These are phyloP conservation scores for Tothia fuscella DNA, from an alignment of 2,329 filamentous ascomycete species.

Conservation along the genomic window DNA sequence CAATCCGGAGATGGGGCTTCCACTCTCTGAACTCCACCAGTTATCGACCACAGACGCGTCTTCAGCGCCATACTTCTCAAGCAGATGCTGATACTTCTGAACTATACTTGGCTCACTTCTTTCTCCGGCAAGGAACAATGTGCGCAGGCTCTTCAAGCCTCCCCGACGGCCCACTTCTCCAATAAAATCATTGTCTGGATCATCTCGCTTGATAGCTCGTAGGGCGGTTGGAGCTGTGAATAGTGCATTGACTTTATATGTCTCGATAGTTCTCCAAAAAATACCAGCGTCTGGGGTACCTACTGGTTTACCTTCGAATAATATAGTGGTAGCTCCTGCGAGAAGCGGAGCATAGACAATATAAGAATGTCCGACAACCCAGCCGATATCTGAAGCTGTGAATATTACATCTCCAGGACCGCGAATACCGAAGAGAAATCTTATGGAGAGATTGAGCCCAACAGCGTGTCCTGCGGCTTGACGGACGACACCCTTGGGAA, in stretches of 20 bases:
- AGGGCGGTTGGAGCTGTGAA: conserved; percentile 84
- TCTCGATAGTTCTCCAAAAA: conserved; percentile 77
- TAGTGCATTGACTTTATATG: conserved; percentile 72
- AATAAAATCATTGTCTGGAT: conserved; percentile 60
- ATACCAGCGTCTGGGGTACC: conserved; percentile 78
- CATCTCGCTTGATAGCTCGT: conserved; percentile 75
- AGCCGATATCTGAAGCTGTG: conserved; percentile 78
- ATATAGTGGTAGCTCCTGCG: conserved; percentile 69
- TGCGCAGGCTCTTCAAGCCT: conserved; percentile 59
- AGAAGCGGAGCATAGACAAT: conserved; percentile 84
- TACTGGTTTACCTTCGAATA: conserved; percentile 90
- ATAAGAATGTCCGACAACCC: conserved; percentile 70
- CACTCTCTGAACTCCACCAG: conserved; percentile 64
- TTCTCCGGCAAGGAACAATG: conserved; percentile 78
- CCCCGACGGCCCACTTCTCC: conserved; percentile 50
- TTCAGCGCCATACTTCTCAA: conserved; percentile 52
- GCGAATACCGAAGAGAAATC: conserved; percentile 70
- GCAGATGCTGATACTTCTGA: conserved; percentile 63
- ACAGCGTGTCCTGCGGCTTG: conserved; percentile 82
- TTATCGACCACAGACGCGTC: conserved; percentile 56
- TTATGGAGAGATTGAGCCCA: conserved; percentile 68
- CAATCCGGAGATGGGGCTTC: conserved; percentile 55
- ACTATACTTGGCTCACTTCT: conserved; percentile 80
- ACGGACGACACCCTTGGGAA: conserved; percentile 72
- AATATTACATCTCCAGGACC: conserved; percentile 76